Evolutionary conservation across 768 basidiomycete species (phyloP).

Genomic region (Hydnomerulius pinastri): DNA sequence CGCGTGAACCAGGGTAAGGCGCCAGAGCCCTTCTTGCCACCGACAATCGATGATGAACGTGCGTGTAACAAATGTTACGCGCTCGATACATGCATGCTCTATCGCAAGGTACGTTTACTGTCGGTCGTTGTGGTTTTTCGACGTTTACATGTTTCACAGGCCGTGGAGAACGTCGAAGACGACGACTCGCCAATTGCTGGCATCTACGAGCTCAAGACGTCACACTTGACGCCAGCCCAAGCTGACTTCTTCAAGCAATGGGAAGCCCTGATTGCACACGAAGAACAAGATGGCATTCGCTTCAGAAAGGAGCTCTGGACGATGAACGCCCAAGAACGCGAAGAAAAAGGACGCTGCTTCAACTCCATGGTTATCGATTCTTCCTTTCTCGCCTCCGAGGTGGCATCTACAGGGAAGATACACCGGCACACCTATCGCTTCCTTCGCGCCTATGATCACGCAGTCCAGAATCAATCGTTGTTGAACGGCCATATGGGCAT

Average conservation of each 20-base stretch:
- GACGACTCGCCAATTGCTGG: constrained; percentile 56
- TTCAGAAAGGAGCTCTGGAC: constrained; percentile 96
- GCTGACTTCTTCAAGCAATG: constrained; percentile 84
- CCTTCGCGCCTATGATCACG: constrained; percentile 32
- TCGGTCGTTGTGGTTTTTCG: too few relatives aligned
- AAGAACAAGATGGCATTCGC: constrained; percentile 83
- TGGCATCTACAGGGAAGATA: constrained; percentile 51
- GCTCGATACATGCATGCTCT: constrained; percentile 90
- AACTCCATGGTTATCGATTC: constrained; percentile 70
- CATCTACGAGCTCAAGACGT: constrained; percentile 76
- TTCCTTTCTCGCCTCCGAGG: constrained; percentile 32
- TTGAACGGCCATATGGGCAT: constrained; percentile 76
- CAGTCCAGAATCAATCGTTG: constrained; percentile 34
- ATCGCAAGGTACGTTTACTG: constrained; percentile 79
- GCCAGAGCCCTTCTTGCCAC: constrained; percentile 71
- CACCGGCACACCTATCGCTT: constrained; percentile 84
- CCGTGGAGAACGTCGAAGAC: constrained; percentile 67
- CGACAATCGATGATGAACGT: constrained; percentile 80
- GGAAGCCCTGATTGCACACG: constrained; percentile 82
- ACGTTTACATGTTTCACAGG: constrained; percentile 48
- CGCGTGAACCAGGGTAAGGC: constrained; percentile 35
- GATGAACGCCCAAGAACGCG: constrained; percentile 76
- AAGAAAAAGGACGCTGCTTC: constrained; percentile 83
- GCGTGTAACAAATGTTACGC: constrained; percentile 81
- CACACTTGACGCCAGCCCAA: constrained; percentile 71